phyloP scores from a whole-genome alignment of 1,284 basidiomycete species.

The Ceratobasidium sp. region DNA sequence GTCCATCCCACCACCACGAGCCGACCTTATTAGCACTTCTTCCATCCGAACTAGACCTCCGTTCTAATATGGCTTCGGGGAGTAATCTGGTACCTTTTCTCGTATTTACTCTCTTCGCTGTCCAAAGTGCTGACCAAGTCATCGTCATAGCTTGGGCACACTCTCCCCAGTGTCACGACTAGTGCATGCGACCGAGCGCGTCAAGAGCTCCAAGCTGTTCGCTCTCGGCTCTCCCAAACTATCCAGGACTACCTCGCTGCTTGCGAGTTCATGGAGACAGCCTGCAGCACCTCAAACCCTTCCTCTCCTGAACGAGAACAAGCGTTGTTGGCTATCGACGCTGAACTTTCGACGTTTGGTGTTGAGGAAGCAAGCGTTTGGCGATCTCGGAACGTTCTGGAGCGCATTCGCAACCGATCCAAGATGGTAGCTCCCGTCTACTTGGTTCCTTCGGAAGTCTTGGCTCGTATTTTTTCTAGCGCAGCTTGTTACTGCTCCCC shows the following conservation, averaged over 20 bases:
- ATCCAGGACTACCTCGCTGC: neutral
- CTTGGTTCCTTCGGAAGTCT: neutral
- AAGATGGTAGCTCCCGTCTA: neutral
- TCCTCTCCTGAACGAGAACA: neutral
- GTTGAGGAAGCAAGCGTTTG: neutral
- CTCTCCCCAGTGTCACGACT: neutral
- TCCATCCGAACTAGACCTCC: too few species aligned
- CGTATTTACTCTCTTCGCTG: neutral
- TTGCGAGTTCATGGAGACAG: neutral
- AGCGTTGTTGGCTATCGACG: neutral
- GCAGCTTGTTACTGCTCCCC: neutral
- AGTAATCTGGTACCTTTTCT: too few species aligned
- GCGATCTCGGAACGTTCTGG: neutral
- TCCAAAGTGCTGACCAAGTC: neutral
- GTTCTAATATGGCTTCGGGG: too few species aligned
- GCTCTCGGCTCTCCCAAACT: neutral
- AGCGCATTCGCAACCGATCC: neutral
- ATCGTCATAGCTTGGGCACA: neutral
- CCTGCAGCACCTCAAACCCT: neutral
- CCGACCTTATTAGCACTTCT: too few species aligned
- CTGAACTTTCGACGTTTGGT: neutral
- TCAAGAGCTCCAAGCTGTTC: neutral
- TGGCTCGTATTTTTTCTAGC: slow-evolving; percentile 1
- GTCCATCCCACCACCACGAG: too few species aligned
- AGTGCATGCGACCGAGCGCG: neutral